Conservation (phyloP, 2,329 filamentous ascomycete genomes). For the Pochonia chlamydosporia region DNA sequence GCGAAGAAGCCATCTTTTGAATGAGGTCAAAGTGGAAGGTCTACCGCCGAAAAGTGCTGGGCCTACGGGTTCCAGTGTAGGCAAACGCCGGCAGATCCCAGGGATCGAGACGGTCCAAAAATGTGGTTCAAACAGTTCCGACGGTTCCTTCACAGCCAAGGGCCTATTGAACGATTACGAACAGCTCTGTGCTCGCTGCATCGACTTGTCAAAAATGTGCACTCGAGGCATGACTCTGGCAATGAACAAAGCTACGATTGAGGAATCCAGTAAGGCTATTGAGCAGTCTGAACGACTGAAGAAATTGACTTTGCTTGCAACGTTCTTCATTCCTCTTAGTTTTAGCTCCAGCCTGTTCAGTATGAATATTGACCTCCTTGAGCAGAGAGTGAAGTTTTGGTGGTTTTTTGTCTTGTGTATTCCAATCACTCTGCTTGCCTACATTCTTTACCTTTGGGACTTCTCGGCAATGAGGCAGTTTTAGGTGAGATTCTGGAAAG, state of each 20-base stretch:
- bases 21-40: too few species aligned
- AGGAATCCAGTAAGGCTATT: conserved; percentile 9
- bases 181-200: conserved; percentile 8
- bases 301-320: conserved; percentile 9
- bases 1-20: too few species aligned
- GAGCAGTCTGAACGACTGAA: conserved; percentile 10
- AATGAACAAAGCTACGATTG: conserved; percentile 9
- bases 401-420: conserved; percentile 10
- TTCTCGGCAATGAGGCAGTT: too few species aligned
- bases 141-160: background rate
- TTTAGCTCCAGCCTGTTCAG: conserved; percentile 8
- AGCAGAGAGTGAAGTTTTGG: conserved; percentile 7
- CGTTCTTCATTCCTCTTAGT: conserved; percentile 8
- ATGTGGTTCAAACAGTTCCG: background rate
- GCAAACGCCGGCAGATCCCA: background rate
- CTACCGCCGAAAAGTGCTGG: conserved; percentile 2
- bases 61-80: background rate
- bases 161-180: conserved; percentile 6
- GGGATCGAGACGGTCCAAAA: background rate
- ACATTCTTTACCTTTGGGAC: conserved; percentile 6
- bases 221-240: conserved; percentile 7
- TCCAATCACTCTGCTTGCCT: conserved; percentile 7
- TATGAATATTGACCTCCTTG: conserved; percentile 10
- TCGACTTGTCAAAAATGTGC: conserved; percentile 7
- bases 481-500: too few species aligned